Evolutionary conservation across 371 early-diverging fungal species (phyloP).

Genomic region (Enteropsectra breve): DNA sequence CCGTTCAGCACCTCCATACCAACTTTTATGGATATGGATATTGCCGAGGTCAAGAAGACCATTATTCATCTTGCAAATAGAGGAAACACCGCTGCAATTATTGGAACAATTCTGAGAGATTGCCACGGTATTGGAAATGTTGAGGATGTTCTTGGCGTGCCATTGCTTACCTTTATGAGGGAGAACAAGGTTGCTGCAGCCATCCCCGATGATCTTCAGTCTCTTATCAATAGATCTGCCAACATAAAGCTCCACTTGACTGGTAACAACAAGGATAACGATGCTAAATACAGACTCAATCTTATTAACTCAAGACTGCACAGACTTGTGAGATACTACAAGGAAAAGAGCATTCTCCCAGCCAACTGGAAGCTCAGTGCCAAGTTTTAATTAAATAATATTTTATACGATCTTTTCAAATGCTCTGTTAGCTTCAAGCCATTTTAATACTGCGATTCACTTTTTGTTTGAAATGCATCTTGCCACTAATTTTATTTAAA

Average conservation of each 20-base stretch:
- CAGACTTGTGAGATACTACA: conserved; percentile 98
- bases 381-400: conserved; percentile 38
- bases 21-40: conserved; percentile 84
- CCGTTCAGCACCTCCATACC: conserved; percentile 95
- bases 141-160: conserved; percentile 81
- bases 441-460: background rate
- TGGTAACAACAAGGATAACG: conserved; percentile 93
- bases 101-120: conserved; percentile 94
- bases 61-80: conserved; percentile 97
- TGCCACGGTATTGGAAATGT: conserved; percentile 92
- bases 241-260: conserved; percentile 95
- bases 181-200: conserved; percentile 81
- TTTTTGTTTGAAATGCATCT: background rate
- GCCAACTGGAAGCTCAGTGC: conserved; percentile 77
- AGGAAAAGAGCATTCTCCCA: conserved; percentile 84
- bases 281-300: conserved; percentile 96
- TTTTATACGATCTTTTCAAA: background rate
- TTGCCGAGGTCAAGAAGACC: conserved; percentile 86
- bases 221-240: conserved; percentile 96
- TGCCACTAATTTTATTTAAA: too few relatives aligned
- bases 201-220: conserved; percentile 97
- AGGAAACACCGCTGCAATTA: conserved; percentile 93
- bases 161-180: conserved; percentile 81
- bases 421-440: background rate
- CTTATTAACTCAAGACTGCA: conserved; percentile 93